A percentile compares a stretch with the other conserved stretches of the same genome.
Evolutionary conservation across 164 flowering plant species (phyloP).

Genomic region (Umbilicus rupestris): DNA sequence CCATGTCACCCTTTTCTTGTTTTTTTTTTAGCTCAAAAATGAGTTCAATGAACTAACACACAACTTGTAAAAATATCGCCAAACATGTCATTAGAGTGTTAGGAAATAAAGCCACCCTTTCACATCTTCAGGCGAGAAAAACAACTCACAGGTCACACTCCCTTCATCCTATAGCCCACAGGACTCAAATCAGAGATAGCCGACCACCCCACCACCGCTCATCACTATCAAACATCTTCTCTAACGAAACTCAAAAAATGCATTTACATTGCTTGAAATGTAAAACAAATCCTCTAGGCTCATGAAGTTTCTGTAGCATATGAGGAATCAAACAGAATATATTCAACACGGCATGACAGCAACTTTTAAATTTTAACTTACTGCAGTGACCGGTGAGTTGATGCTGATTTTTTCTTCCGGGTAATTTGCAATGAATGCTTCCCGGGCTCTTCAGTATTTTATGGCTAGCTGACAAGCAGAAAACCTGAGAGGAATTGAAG

Average conservation of each 20-base stretch:
- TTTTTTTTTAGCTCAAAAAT: slow-evolving; percentile 6
- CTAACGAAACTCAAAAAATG: no score
- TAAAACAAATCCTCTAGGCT: not conserved
- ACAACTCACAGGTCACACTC: slow-evolving; percentile 3
- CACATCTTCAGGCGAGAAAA: not conserved
- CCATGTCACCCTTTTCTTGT: not conserved
- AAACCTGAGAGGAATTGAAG: not conserved
- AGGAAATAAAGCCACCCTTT: not conserved
- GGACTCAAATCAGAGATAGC: slow-evolving; percentile 4
- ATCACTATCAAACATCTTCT: not conserved
- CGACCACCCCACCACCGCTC: not conserved
- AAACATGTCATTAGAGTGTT: slow-evolving; percentile 5
- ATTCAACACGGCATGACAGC: not conserved
- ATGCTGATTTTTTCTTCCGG: not conserved
- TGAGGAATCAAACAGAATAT: not conserved
- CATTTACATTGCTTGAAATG: not conserved
- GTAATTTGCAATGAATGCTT: slow-evolving; percentile 1
- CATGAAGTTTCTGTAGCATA: not conserved
- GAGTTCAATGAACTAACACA: slow-evolving; percentile 2
- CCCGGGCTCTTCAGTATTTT: not conserved
- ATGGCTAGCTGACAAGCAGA: not conserved
- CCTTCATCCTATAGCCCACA: not conserved
- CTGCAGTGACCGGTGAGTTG: not conserved
- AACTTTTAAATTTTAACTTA: not conserved
- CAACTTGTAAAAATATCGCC: not conserved